Conservation (phyloP, 2,329 filamentous ascomycete species). For the Penicillium glabrum region DNA sequence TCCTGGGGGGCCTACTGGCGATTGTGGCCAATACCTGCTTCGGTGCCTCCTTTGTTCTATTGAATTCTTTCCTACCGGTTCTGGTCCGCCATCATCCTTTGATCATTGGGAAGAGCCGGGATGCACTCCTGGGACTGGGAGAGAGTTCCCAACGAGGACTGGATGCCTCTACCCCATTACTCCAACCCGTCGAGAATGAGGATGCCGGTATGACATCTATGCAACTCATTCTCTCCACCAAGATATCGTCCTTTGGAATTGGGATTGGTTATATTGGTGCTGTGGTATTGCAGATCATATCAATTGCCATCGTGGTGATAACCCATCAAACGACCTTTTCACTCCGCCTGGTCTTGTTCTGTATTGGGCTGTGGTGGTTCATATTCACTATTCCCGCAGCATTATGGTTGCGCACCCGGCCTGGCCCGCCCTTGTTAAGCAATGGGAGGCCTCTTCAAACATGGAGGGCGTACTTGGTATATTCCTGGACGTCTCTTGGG, state of each 20-base stretch:
- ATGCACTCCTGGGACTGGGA: not conserved
- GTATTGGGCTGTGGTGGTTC: constrained; percentile 91
- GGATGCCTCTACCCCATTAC: constrained; percentile 28
- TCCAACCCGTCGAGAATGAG: constrained; percentile 16
- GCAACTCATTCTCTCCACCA: constrained; percentile 80
- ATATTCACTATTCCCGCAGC: constrained; percentile 85
- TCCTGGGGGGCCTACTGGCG: constrained; percentile 79
- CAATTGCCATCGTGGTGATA: constrained; percentile 72
- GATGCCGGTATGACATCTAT: constrained; percentile 42
- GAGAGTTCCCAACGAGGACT: not conserved
- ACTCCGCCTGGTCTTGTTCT: constrained; percentile 79
- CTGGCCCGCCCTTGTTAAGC: constrained; percentile 71
- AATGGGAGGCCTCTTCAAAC: constrained; percentile 44
- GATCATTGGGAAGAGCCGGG: constrained; percentile 34
- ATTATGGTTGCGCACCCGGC: constrained; percentile 81
- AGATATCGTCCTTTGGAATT: constrained; percentile 88
- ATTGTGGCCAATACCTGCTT: constrained; percentile 93
- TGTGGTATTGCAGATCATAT: constrained; percentile 77
- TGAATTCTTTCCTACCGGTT: constrained; percentile 92
- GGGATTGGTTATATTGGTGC: constrained; percentile 91
- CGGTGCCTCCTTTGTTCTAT: constrained; percentile 88
- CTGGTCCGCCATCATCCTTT: constrained; percentile 81
- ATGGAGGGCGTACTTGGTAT: constrained; percentile 71
- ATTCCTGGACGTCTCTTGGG: constrained; percentile 84
- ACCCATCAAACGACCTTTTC: constrained; percentile 80